These are phyloP conservation scores for Cymbopogon flexuosus DNA, from an alignment of 202 grass and related monocot genomes.

Conservation along the genomic window DNA sequence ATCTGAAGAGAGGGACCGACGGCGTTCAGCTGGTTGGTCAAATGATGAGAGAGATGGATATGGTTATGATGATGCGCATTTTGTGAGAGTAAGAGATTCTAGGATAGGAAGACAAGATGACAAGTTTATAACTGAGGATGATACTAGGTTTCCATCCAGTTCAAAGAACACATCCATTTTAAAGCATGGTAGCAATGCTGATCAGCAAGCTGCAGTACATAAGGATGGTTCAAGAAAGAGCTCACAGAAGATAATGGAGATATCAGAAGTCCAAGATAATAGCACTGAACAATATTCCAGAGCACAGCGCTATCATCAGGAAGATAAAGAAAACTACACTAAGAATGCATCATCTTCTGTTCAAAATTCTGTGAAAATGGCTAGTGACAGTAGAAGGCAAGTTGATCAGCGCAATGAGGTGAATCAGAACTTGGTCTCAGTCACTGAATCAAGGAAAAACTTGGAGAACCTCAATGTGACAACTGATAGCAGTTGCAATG, in stretches of 20 bases:
- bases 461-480: conserved; percentile 40
- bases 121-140: conserved; percentile 66
- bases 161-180: conserved; percentile 39
- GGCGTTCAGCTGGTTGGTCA: conserved; percentile 27
- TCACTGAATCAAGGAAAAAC: conserved; percentile 29
- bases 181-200: conserved; percentile 32
- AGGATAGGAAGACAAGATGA: conserved; percentile 49
- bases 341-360: conserved; percentile 43
- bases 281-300: conserved; percentile 19
- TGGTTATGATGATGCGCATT: conserved; percentile 36
- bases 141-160: conserved; percentile 44
- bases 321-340: conserved; percentile 30
- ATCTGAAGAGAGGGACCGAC: conserved; percentile 23
- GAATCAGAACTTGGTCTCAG: conserved; percentile 25
- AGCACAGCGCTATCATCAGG: conserved; percentile 17
- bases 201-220: conserved; percentile 20
- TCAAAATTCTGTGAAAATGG: conserved; percentile 39
- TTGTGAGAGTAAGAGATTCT: conserved; percentile 39
- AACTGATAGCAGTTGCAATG: conserved; percentile 24
- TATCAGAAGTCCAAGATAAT: conserved; percentile 35
- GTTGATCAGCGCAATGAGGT: conserved; percentile 25
- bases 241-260: conserved; percentile 38
- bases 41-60: conserved; percentile 41
- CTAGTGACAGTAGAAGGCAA: conserved; percentile 33
- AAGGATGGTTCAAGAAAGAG: conserved; percentile 36